Percentiles rank a stretch among this genome's conserved stretches.
Evolutionary conservation across 352 stramenopile species (phyloP).

Genomic region (Globisporangium ultimum): DNA sequence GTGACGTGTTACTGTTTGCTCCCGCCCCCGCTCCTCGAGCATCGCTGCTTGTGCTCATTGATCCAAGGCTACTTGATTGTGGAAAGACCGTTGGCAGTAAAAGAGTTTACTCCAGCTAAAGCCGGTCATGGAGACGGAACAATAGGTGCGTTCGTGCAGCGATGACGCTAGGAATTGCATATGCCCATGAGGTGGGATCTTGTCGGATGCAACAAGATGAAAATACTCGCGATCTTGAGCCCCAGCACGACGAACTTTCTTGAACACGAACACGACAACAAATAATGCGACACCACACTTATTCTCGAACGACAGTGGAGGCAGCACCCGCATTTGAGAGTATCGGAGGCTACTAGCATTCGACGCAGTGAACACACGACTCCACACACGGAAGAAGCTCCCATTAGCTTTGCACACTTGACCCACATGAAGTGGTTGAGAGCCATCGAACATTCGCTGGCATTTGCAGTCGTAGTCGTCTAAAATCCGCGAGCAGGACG

Average conservation of each 20-base stretch:
- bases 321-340: constrained; percentile 58
- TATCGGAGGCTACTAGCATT: constrained; percentile 69
- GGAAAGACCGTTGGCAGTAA: constrained; percentile 37
- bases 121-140: constrained; percentile 69
- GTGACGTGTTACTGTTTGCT: background rate
- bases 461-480: constrained; percentile 76
- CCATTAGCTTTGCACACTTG: constrained; percentile 70
- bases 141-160: constrained; percentile 74
- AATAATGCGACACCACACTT: constrained; percentile 70
- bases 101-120: constrained; percentile 83
- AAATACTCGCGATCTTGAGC: constrained; percentile 67
- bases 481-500: constrained; percentile 60
- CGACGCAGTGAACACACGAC: constrained; percentile 55
- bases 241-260: constrained; percentile 60
- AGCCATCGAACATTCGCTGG: constrained; percentile 76
- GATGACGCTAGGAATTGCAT: constrained; percentile 66
- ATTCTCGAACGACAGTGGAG: constrained; percentile 73
- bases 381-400: constrained; percentile 67
- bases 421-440: constrained; percentile 63
- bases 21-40: background rate
- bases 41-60: constrained; percentile 9
- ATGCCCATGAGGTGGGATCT: constrained; percentile 39
- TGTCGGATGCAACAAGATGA: constrained; percentile 68
- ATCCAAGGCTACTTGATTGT: constrained; percentile 6
- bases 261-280: constrained; percentile 74